Evolutionary conservation across 176 grass and related monocot genomes (phyloP).

Genomic region (Ampelocalamus luodianensis): DNA sequence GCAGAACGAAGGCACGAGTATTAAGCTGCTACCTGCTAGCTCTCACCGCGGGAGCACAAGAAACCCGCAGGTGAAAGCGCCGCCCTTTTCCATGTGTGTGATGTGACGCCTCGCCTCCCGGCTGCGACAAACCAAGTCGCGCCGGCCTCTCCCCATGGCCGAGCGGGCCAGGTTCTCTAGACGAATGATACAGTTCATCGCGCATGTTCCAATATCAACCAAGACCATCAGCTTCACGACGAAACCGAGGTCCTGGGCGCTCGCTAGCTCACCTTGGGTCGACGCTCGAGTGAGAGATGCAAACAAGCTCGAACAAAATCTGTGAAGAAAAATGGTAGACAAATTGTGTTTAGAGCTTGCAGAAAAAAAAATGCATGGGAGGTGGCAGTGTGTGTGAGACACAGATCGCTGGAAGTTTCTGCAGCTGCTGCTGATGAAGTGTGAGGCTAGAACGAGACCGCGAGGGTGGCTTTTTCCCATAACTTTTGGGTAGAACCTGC

Average conservation of each 20-base stretch:
- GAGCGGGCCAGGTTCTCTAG: not conserved
- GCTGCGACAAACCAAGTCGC: not conserved
- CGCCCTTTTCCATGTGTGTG: not conserved
- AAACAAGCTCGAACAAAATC: not conserved
- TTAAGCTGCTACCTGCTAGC: not conserved
- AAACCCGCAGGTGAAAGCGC: slow-evolving; percentile 7
- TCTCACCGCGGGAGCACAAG: slow-evolving; percentile 1
- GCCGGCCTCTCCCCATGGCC: slow-evolving; percentile 1
- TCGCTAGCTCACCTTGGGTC: not conserved
- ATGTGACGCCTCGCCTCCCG: not conserved
- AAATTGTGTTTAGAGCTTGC: not conserved
- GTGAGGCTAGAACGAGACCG: not conserved
- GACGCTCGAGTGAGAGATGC: not conserved
- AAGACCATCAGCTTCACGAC: not conserved
- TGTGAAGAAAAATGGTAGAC: not conserved
- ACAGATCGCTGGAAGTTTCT: not conserved
- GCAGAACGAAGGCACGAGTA: not conserved
- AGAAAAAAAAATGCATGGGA: not conserved
- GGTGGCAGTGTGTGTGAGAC: not conserved
- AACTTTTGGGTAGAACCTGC: not conserved
- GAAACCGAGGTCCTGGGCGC: not conserved
- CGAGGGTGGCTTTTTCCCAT: not conserved
- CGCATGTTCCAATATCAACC: not conserved
- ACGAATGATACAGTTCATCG: not conserved
- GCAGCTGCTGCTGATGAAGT: not conserved